phyloP scores from a whole-genome alignment of 1,284 basidiomycete genomes.

The Pholiota adiposa region DNA sequence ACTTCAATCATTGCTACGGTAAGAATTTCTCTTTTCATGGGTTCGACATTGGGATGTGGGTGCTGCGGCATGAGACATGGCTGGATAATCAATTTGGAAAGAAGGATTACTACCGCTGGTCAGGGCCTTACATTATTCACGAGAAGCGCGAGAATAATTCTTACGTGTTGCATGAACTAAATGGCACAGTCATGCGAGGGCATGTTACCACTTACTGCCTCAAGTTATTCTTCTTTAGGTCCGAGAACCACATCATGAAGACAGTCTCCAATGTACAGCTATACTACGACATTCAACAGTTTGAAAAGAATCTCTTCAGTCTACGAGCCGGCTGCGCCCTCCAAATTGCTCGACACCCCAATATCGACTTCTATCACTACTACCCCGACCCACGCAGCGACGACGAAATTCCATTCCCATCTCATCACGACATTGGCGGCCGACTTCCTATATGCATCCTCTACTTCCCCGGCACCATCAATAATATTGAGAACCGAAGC shows the following conservation, averaged over 20 bases:
- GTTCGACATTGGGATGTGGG: constrained; percentile 30
- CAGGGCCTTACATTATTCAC: constrained; percentile 35
- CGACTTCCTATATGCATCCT: not conserved
- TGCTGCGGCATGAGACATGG: constrained; percentile 33
- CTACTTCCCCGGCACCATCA: not conserved
- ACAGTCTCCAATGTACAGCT: not conserved
- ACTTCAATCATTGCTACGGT: constrained; percentile 24
- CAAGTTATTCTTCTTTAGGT: constrained; percentile 31
- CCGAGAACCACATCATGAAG: constrained; percentile 26
- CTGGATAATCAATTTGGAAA: constrained; percentile 33
- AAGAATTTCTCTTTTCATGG: constrained; percentile 15
- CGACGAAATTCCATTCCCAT: not conserved
- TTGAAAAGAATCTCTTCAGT: not conserved
- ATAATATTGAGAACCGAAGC: not conserved
- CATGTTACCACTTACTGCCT: constrained; percentile 27
- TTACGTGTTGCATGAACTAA: constrained; percentile 30
- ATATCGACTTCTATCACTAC: constrained; percentile 8
- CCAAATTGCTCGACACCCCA: not conserved
- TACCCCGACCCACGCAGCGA: not conserved
- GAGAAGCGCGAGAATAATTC: constrained; percentile 15
- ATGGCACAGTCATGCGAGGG: constrained; percentile 26
- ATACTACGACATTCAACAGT: constrained; percentile 4
- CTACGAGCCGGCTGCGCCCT: not conserved
- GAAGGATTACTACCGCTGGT: constrained; percentile 29
- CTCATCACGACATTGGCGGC: not conserved